Evolutionary conservation across 1,284 basidiomycete genomes (phyloP).

Genomic region (Fomitiporia mediterranea): DNA sequence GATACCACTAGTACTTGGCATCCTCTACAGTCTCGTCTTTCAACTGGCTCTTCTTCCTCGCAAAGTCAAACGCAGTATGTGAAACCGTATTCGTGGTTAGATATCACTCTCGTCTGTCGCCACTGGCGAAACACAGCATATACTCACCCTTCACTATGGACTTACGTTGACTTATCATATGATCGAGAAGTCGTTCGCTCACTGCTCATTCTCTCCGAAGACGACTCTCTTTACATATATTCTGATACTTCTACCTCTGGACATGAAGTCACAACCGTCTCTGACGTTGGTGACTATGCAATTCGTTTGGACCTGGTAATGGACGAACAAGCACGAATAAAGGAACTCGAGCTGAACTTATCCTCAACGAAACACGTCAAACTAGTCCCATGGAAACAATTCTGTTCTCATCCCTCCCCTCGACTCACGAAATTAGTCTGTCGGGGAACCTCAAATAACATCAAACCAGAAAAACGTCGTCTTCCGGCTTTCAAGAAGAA

Average conservation of each 20-base stretch:
- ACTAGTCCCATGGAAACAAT: slow-evolving; percentile 3
- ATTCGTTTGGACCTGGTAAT: background rate
- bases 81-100: background rate
- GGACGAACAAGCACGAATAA: slow-evolving; percentile 1
- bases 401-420: background rate
- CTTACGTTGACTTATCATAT: background rate
- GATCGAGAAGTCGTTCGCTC: background rate
- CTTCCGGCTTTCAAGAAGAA: background rate
- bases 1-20: background rate
- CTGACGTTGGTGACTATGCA: background rate
- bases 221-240: background rate
- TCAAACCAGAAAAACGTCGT: background rate
- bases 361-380: background rate
- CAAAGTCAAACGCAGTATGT: background rate
- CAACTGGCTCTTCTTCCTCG: background rate
- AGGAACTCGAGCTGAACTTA: background rate
- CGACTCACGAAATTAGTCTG: background rate
- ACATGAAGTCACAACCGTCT: background rate
- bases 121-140: background rate
- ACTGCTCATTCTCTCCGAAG: background rate
- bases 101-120: slow-evolving; percentile 1
- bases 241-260: background rate
- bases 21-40: background rate
- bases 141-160: background rate
- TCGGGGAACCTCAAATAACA: background rate